These are phyloP conservation scores for Calonectria multiphialidica DNA, from an alignment of 2,329 filamentous ascomycete genomes.

Conservation along the genomic window DNA sequence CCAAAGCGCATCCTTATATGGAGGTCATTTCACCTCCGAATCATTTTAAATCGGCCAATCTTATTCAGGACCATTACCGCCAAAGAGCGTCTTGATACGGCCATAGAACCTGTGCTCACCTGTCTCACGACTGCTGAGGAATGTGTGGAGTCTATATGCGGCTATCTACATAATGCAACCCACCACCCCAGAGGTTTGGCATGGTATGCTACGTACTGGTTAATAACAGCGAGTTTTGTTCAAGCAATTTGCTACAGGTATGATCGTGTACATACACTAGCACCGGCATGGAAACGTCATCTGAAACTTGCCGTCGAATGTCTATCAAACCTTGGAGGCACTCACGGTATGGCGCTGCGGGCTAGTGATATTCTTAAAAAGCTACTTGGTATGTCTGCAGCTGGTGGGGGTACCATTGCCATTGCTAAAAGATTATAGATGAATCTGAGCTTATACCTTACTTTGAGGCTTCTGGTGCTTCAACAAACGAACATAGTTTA, in stretches of 20 bases:
- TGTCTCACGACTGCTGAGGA: slow-evolving; percentile 25
- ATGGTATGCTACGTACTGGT: slow-evolving; percentile 34
- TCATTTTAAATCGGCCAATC: slow-evolving; percentile 28
- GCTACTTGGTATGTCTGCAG: slow-evolving; percentile 15
- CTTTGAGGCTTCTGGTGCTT: background rate
- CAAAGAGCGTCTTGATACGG: slow-evolving; percentile 7
- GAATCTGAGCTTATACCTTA: background rate
- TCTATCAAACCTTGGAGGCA: slow-evolving; percentile 18
- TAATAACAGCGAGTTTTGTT: slow-evolving; percentile 33
- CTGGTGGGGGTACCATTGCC: too few species aligned
- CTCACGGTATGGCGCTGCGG: slow-evolving; percentile 24
- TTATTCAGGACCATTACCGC: slow-evolving; percentile 22
- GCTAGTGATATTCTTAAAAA: slow-evolving; percentile 24
- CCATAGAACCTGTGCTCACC: slow-evolving; percentile 5
- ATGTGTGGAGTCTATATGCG: slow-evolving; percentile 26
- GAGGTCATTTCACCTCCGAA: slow-evolving; percentile 30
- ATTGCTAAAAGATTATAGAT: background rate
- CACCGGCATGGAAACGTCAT: slow-evolving; percentile 24
- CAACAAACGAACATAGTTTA: background rate
- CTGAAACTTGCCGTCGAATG: slow-evolving; percentile 22
- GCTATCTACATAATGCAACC: slow-evolving; percentile 10
- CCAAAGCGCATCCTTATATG: slow-evolving; percentile 30
- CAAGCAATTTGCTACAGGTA: slow-evolving; percentile 31
- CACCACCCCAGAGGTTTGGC: slow-evolving; percentile 21
- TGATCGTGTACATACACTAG: slow-evolving; percentile 22